A percentile compares a stretch with the other conserved stretches of the same genome.
These are phyloP conservation scores for Eragrostis tef DNA, from an alignment of 202 grass and related monocot genomes.

Conservation along the genomic window DNA sequence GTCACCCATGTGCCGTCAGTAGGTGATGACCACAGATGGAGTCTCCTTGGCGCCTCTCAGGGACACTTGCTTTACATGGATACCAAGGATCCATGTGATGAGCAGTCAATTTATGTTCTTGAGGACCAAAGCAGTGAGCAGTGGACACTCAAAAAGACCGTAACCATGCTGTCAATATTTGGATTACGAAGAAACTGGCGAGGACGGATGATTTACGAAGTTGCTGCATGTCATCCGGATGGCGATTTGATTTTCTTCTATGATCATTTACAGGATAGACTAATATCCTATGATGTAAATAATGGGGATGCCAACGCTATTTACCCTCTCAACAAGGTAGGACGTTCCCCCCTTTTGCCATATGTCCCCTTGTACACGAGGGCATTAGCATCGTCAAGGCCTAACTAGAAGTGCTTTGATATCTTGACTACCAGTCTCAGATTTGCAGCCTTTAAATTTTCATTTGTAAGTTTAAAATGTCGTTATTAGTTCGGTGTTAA, in stretches of 20 bases:
- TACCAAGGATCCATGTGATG: too few species aligned
- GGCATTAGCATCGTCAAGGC: neutral
- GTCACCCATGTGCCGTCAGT: too few species aligned
- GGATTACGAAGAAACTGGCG: too few species aligned
- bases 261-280: neutral
- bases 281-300: constrained; percentile 11
- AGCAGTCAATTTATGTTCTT: neutral
- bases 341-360: neutral
- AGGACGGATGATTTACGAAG: too few species aligned
- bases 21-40: too few species aligned
- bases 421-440: neutral
- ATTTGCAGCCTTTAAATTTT: neutral
- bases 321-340: neutral
- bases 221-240: constrained; percentile 1
- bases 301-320: neutral
- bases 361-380: constrained; percentile 24
- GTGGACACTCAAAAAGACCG: neutral
- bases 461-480: too few species aligned
- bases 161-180: too few species aligned
- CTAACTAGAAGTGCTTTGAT: neutral
- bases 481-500: too few species aligned
- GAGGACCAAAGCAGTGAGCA: neutral
- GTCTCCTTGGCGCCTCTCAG: neutral
- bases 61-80: neutral
- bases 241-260: constrained; percentile 18